Evolutionary conservation across 1,284 basidiomycete species (phyloP).

Genomic region (Cryptococcus sp.): DNA sequence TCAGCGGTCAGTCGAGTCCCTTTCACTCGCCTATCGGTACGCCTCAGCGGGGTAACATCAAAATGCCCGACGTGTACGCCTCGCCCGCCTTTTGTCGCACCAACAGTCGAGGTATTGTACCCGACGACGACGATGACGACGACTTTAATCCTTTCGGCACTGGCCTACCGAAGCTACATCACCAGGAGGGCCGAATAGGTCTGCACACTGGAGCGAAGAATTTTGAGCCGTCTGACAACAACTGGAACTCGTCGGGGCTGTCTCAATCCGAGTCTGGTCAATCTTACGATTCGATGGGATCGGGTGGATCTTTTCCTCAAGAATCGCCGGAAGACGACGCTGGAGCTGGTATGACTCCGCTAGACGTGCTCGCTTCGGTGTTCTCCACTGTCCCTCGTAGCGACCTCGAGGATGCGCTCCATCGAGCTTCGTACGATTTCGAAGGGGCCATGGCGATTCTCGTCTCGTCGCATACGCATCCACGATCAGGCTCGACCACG

Average conservation of each 20-base stretch:
- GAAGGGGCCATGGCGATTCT: slow-evolving; percentile 90
- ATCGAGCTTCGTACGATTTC: slow-evolving; percentile 84
- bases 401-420: slow-evolving; percentile 88
- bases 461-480: slow-evolving; percentile 57
- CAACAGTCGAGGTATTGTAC: slow-evolving; percentile 29
- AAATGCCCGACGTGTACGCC: slow-evolving; percentile 36
- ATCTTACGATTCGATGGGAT: slow-evolving; percentile 29
- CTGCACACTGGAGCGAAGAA: slow-evolving; percentile 35
- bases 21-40: slow-evolving; percentile 48
- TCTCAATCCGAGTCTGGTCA: slow-evolving; percentile 16
- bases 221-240: slow-evolving; percentile 32
- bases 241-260: slow-evolving; percentile 7
- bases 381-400: slow-evolving; percentile 81
- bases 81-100: slow-evolving; percentile 23
- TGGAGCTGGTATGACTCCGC: slow-evolving; percentile 83
- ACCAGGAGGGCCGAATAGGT: slow-evolving; percentile 14
- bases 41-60: slow-evolving; percentile 27
- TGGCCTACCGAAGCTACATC: slow-evolving; percentile 27
- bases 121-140: slow-evolving; percentile 51
- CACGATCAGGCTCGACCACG: slow-evolving; percentile 40
- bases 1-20: slow-evolving; percentile 62
- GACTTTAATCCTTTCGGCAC: slow-evolving; percentile 55
- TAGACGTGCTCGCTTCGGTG: slow-evolving; percentile 89
- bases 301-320: slow-evolving; percentile 33
- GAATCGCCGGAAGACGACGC: slow-evolving; percentile 23